phyloP scores from a whole-genome alignment of 2,329 filamentous ascomycete genomes.

The Phaeosphaeriaceae sp. region DNA sequence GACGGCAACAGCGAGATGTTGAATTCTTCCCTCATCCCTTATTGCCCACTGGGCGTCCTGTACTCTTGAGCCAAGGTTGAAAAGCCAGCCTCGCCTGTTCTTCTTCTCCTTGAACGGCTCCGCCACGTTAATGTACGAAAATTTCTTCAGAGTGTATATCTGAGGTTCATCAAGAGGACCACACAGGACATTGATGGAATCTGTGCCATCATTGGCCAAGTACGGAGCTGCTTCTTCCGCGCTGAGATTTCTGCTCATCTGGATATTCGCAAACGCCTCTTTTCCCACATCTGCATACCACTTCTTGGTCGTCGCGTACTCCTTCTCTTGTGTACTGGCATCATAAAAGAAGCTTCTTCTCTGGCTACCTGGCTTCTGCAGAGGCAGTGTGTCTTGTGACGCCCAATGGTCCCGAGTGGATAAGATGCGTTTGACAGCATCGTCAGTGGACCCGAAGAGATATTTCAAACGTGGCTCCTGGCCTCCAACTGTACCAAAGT shows the following conservation, averaged over 20 bases:
- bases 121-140: slow-evolving; percentile 54
- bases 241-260: slow-evolving; percentile 47
- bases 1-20: slow-evolving; percentile 63
- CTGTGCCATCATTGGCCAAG: slow-evolving; percentile 44
- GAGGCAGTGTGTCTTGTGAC: slow-evolving; percentile 59
- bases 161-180: slow-evolving; percentile 57
- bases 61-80: slow-evolving; percentile 63
- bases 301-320: slow-evolving; percentile 57
- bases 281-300: slow-evolving; percentile 60
- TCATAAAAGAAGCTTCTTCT: slow-evolving; percentile 53
- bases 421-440: slow-evolving; percentile 58
- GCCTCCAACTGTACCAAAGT: slow-evolving; percentile 40
- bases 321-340: slow-evolving; percentile 50
- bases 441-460: slow-evolving; percentile 59
- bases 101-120: slow-evolving; percentile 40
- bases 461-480: slow-evolving; percentile 54
- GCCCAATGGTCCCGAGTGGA: slow-evolving; percentile 60
- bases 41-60: slow-evolving; percentile 58
- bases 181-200: slow-evolving; percentile 55
- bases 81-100: slow-evolving; percentile 57
- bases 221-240: slow-evolving; percentile 52
- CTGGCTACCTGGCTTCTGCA: slow-evolving; percentile 47
- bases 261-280: slow-evolving; percentile 51
- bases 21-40: slow-evolving; percentile 52
- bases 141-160: slow-evolving; percentile 50